A percentile compares a stretch with the other conserved stretches of the same genome.
These are phyloP conservation scores for Euphorbia schlechtendalii DNA, from an alignment of 441 rosid genomes.

Conservation along the genomic window DNA sequence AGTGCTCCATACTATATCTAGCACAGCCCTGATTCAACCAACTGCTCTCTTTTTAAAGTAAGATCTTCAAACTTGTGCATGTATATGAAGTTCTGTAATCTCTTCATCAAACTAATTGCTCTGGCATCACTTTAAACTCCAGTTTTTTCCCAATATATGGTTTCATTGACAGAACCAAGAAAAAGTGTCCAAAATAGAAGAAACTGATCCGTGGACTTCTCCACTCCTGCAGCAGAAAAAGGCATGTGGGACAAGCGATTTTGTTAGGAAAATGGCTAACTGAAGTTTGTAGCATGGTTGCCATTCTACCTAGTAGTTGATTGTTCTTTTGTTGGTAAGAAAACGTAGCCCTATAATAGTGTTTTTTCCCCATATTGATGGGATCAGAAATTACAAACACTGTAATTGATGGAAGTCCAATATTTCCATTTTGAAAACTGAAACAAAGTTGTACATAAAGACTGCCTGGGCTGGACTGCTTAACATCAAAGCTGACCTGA, in stretches of 20 bases:
- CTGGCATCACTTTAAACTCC: neutral
- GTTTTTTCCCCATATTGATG: neutral
- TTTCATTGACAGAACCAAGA: too few species aligned
- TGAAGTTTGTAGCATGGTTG: slow-evolving; percentile 16
- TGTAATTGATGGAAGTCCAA: neutral
- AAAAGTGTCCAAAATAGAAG: neutral
- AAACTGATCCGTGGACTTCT: neutral
- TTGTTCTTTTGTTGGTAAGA: slow-evolving; percentile 2
- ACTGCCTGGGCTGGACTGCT: neutral
- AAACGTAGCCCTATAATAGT: neutral
- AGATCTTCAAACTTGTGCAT: neutral
- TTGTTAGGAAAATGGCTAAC: slow-evolving; percentile 14
- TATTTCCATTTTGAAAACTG: neutral
- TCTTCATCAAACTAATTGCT: neutral
- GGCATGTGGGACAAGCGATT: neutral
- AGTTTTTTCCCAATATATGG: too few species aligned
- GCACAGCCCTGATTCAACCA: slow-evolving; percentile 8
- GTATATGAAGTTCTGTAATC: neutral
- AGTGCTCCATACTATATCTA: slow-evolving; percentile 11
- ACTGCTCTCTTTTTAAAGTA: slow-evolving; percentile 24
- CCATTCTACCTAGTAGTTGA: slow-evolving; percentile 6
- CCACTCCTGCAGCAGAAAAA: neutral
- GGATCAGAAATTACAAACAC: neutral
- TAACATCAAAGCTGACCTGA: neutral
- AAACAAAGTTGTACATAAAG: neutral